Base-by-base conservation (phyloP, 352 stramenopile species). In the Pythium scleroteichum region DNA sequence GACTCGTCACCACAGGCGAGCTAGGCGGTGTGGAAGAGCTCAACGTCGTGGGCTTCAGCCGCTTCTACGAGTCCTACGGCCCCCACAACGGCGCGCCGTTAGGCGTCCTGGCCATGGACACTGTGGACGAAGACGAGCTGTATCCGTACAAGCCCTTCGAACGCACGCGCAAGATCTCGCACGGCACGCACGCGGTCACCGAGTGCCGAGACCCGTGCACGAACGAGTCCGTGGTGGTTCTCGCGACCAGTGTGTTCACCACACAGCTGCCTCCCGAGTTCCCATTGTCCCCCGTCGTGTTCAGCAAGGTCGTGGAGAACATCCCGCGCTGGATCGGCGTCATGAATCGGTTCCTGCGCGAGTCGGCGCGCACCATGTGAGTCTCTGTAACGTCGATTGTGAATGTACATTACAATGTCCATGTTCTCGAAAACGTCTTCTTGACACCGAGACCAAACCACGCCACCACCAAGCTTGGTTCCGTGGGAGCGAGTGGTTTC, bases 61-160 rank as follows among this genome's bases (percentile, higher is more conserved):
- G 29, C 16, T 63, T 50, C 45, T 33, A 56, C 56, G 59, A 66
- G 13, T 39, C 35, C 19, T 66, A 54, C 49, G 20, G 16, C 12
- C 49, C 49, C 0, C 49, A 50, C 23, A 40, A 56, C 26, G 55
- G 55, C 23, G 23, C 55, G 6, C 45, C 38, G 33, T 52, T 53
- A 19, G 72, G 53, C 33, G 71, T 81, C 45, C 53, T 84, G 32
- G 66, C 78, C 32, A 53, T 67, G 26, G 72, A 81, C 48, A 74
- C 66, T 20, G 72, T 84, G 4, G 66, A 84, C 35, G 49, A 72
- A 19, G 75, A 84, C 41, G 64, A 77, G 3, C 56, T 78, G 27
- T 73, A 81, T 23, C 72, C 75, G 22, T 84, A 84, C 50, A 51
- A 68, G 42, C 68, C 75, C 4, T 45, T 60, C 32, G 63, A 75